A percentile compares a stretch with the other conserved stretches of the same genome.
These are phyloP conservation scores for Phytopythium sindhum DNA, from an alignment of 352 stramenopile genomes.

Conservation along the genomic window DNA sequence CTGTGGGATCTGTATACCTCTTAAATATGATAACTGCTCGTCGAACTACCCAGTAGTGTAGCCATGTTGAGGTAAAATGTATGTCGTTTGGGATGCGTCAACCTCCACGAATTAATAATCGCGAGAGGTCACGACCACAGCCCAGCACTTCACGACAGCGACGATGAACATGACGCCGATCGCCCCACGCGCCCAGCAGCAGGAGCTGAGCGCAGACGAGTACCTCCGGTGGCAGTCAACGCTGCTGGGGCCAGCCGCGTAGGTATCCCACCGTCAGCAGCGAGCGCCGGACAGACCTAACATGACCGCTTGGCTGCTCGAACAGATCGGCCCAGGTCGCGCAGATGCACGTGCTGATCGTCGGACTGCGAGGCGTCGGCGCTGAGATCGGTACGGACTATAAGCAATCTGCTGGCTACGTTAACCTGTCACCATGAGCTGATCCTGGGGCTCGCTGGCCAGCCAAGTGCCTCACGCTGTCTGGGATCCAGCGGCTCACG, in stretches of 20 bases:
- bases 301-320: background rate
- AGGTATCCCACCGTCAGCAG: background rate
- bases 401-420: background rate
- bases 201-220: background rate
- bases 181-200: background rate
- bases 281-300: background rate
- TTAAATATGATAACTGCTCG: background rate
- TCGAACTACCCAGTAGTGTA: background rate
- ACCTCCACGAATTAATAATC: background rate
- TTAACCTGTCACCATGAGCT: background rate
- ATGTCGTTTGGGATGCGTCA: background rate
- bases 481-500: conserved; percentile 32
- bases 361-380: conserved; percentile 34
- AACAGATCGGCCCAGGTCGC: conserved; percentile 38
- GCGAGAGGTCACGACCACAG: background rate
- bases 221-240: conserved; percentile 2
- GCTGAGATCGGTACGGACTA: conserved; percentile 31
- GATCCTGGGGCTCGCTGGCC: background rate
- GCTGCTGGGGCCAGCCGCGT: conserved; percentile 2
- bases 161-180: background rate
- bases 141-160: no score
- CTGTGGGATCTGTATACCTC: background rate
- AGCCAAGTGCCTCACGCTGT: conserved; percentile 38
- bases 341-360: conserved; percentile 40
- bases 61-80: background rate